Percentiles rank a stretch among this genome's conserved stretches.
Evolutionary conservation across 805 yeast genomes (phyloP).

Genomic region (Jamesozyma piceae): DNA sequence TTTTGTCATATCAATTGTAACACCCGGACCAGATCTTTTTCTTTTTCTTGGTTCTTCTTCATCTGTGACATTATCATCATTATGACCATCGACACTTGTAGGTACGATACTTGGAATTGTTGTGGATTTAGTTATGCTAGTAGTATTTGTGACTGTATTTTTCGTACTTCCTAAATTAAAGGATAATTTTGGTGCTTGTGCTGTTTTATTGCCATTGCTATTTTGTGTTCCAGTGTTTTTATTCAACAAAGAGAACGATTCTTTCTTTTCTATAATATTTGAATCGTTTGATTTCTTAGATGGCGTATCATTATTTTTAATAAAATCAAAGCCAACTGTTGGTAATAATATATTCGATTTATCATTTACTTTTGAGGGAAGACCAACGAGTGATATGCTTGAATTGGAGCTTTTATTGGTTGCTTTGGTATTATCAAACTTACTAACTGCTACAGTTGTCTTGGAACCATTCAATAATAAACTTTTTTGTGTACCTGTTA

Average conservation of each 20-base stretch:
- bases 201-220: neutral
- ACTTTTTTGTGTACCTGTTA: slow-evolving; percentile 12
- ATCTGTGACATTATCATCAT: slow-evolving; percentile 2
- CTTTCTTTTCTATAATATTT: neutral
- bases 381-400: neutral
- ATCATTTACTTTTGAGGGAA: neutral
- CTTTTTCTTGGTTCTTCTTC: slow-evolving; percentile 9
- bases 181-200: slow-evolving; percentile 4
- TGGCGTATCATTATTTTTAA: slow-evolving; percentile 18
- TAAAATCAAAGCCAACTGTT: slow-evolving; percentile 27
- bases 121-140: neutral
- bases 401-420: neutral
- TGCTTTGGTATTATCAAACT: neutral
- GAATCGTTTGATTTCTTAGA: slow-evolving; percentile 7
- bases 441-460: neutral
- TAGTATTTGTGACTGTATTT: neutral
- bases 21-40: slow-evolving; percentile 4
- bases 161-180: slow-evolving; percentile 6
- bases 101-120: neutral
- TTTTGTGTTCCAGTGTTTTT: too few relatives aligned
- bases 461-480: slow-evolving; percentile 10
- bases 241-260: slow-evolving; percentile 9
- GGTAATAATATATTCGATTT: slow-evolving; percentile 15
- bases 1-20: slow-evolving; percentile 6
- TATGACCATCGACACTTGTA: neutral